These are phyloP conservation scores for Thuja plicata DNA, from an alignment of 83 land plant genomes.

Conservation along the genomic window DNA sequence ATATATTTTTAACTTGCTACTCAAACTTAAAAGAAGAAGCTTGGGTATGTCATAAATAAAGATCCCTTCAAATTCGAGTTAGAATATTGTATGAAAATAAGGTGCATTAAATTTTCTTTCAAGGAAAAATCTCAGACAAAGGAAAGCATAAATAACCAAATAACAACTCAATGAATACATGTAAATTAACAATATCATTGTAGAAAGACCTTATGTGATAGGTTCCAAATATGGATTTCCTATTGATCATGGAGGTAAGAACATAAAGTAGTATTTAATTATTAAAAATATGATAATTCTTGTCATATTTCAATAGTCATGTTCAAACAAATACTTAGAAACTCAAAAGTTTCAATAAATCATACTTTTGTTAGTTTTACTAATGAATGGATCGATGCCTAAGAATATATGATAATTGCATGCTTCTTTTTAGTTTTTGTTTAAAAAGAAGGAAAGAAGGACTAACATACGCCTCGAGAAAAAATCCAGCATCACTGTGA, in stretches of 20 bases:
- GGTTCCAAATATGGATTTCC: slow-evolving; percentile 47
- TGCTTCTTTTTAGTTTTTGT: not conserved
- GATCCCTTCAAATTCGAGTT: not conserved
- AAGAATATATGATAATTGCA: not conserved
- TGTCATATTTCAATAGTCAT: not conserved
- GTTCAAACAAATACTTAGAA: not conserved
- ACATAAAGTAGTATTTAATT: not conserved
- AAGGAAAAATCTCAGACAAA: not conserved
- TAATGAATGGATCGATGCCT: not conserved
- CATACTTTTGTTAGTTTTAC: not conserved
- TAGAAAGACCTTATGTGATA: slow-evolving; percentile 37
- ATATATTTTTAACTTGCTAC: too few species aligned
- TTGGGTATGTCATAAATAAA: not conserved
- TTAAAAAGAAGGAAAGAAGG: not conserved
- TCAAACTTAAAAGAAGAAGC: not conserved
- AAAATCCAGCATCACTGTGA: slow-evolving; percentile 83
- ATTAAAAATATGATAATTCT: not conserved
- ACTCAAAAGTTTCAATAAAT: not conserved
- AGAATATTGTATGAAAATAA: not conserved
- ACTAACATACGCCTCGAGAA: slow-evolving; percentile 63
- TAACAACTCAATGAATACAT: slow-evolving; percentile 27
- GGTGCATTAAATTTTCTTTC: not conserved
- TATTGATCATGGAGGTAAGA: slow-evolving; percentile 16
- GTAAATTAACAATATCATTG: slow-evolving; percentile 29
- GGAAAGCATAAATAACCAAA: not conserved